phyloP scores from a whole-genome alignment of 306 rosid genomes.

The Citrullus amarus region DNA sequence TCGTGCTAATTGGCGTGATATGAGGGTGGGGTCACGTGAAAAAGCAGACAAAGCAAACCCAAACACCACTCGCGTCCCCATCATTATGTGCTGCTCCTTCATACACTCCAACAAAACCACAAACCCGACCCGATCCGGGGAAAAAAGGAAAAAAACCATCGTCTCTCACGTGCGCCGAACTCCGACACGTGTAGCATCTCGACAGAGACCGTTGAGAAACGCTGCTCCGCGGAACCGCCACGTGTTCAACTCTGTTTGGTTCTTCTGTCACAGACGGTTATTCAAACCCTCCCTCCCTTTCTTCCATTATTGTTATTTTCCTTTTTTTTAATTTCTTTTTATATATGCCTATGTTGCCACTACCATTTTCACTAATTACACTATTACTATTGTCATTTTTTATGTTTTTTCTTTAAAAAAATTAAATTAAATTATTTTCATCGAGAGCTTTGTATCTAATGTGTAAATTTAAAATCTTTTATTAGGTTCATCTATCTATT shows the following conservation, averaged over 20 bases:
- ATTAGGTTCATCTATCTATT: too few species aligned
- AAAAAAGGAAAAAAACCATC: neutral
- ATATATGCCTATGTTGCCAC: neutral
- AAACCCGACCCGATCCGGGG: neutral
- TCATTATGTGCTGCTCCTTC: conserved; percentile 10
- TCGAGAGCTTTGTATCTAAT: too few species aligned
- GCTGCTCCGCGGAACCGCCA: neutral
- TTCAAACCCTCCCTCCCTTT: neutral
- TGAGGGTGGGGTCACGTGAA: conserved; percentile 26
- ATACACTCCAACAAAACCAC: neutral
- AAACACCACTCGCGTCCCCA: conserved; percentile 1
- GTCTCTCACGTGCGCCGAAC: conserved; percentile 29
- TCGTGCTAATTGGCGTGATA: conserved; percentile 10
- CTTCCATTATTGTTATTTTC: neutral
- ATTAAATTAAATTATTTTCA: too few species aligned
- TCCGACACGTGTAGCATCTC: conserved; percentile 5
- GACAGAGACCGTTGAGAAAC: conserved; percentile 1
- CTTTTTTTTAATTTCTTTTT: neutral
- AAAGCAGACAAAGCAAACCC: neutral
- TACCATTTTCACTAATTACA: neutral
- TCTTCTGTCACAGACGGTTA: conserved; percentile 1
- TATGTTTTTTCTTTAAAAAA: too few species aligned
- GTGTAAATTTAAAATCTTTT: too few species aligned
- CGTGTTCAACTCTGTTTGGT: neutral
- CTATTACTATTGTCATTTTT: neutral